Evolutionary conservation across 2,329 filamentous ascomycete genomes (phyloP), one percentile per base, ranked within the genome.

Genomic region (Diaporthe vaccinii): DNA sequence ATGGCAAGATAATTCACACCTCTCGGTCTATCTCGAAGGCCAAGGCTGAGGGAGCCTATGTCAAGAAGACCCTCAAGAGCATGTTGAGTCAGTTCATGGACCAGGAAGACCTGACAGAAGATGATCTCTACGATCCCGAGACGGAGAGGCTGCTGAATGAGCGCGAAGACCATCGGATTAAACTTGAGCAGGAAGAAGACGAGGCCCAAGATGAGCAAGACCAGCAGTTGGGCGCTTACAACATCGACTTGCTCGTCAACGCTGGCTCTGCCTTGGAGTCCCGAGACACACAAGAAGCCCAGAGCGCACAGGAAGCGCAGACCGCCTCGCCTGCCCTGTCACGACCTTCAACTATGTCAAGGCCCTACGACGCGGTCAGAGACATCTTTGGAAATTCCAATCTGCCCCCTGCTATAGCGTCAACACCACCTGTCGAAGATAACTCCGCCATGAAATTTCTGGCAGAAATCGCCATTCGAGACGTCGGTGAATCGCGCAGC

Each of bases 1-100:
- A 84, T 20, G 88, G 88, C 25, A 85, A 85, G 72, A 86, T 87
- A 36, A 81, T 86, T 1, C 88, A 89, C 75, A 84, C 88, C 25
- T 90, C 88, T 41, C 75, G 80, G 28, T 79, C 80, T 28, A 79
- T 82, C 53, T 74, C 72, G 4, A 73, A 73, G 9, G 79, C 79
- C 20, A 78, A 77, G 25, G 75, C 76, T 0, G 59, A 75, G 12
- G 73, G 75, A 9, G 61, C 77, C 22, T 78, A 80, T 71, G 44
- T 57, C 44, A 78, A 79, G 72, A 69, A 77, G 14, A 72, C 76
- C 14, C 28, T 84, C 7, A 68, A 76, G 10, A 55, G 74, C 10
- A 61, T 76, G n/a, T 31, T 84, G 25, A 70, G 67, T 14, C 34
- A 65, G 17, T 79, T 82, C 31, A 77, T 78, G 73, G 79, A 77